Base-by-base conservation (phyloP, 2,329 filamentous ascomycete species). In the Chlorencoelia australis region DNA sequence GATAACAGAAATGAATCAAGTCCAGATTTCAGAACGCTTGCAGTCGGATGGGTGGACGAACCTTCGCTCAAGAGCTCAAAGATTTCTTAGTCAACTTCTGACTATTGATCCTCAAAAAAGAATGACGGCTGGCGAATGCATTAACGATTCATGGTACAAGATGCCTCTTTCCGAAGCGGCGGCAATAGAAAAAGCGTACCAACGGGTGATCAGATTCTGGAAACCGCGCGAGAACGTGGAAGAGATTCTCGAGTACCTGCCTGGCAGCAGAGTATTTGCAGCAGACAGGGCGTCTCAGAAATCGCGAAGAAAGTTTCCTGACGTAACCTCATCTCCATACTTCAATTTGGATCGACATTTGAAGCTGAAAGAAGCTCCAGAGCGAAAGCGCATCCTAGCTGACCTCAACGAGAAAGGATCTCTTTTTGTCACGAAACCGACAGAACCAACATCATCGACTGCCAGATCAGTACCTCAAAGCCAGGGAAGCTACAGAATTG, bases 71-170 rank as follows among this genome's bases (percentile, higher is more conserved):
- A 40, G 48, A 43, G 51, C 42, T 37, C 40, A 39, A 21, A 35
- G 35, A 8, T 54, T 58, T 35, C 51, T 67, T 33, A 51, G 50
- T 9, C 37, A 36, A 17, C 63, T 64, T 33, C 46, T 67, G 3
- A 40, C 45, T 11, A 42, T 53, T 16, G 49, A 60, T 25, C 52
- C 58, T 21, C 28, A 39, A 5, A 20, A 41, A 8, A 52, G 64
- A 33, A 54, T 61, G 30, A 59, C 57, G 15, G 58, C 59, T 4
- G 22, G 28, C 1, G 33, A 56, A 40, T 55, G 58, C 14, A 48
- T 58, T 31, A 28, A 41, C 13, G 61, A 66, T 44, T 25, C 38
- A 20, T 67, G 63, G 63, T 56, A 65, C 38, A 49, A 38, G 13
- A 44, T 45, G 14, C 48, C 49, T 14, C 27, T 17, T 7, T 26